These are phyloP conservation scores for Rhizoctonia solani DNA, from an alignment of 1,284 basidiomycete species.

Conservation along the genomic window DNA sequence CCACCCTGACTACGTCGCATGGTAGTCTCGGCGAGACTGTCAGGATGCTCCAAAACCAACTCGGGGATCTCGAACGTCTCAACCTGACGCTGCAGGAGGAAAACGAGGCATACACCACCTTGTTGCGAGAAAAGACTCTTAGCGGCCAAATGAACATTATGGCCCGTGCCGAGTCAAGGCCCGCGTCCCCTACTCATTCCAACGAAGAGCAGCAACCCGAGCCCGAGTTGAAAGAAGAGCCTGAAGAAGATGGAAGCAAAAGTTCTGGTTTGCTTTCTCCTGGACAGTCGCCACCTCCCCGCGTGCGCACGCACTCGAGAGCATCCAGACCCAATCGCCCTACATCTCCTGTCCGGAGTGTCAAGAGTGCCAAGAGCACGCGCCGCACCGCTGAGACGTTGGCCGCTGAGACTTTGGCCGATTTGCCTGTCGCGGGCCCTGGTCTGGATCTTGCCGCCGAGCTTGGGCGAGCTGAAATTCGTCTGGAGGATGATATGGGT, in stretches of 20 bases:
- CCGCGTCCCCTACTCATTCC: conserved; percentile 46
- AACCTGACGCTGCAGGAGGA: conserved; percentile 81
- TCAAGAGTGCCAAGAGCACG: conserved; percentile 18
- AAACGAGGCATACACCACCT: conserved; percentile 92
- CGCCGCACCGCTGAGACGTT: conserved; percentile 65
- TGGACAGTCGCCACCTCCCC: conserved; percentile 44
- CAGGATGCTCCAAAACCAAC: conserved; percentile 71
- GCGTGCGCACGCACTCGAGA: conserved; percentile 50
- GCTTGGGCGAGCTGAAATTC: conserved; percentile 78
- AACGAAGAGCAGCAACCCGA: too few relatives aligned
- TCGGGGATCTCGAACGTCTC: conserved; percentile 76
- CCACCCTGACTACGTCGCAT: conserved; percentile 79
- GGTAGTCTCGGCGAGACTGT: conserved; percentile 76
- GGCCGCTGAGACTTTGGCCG: conserved; percentile 74
- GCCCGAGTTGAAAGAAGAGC: conserved; percentile 49
- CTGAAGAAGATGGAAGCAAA: conserved; percentile 35
- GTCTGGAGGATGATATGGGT: not conserved
- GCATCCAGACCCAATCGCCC: conserved; percentile 43
- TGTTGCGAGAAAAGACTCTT: conserved; percentile 85
- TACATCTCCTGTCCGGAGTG: conserved; percentile 45
- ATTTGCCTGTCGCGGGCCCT: conserved; percentile 80
- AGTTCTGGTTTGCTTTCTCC: conserved; percentile 13
- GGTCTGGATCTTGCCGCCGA: conserved; percentile 89
- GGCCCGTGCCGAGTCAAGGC: conserved; percentile 44
- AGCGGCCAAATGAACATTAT: conserved; percentile 80